Percentiles rank a stretch among this genome's conserved stretches.
phyloP scores from a whole-genome alignment of 73 alveolate species.

The Paramecium sonneborni region DNA sequence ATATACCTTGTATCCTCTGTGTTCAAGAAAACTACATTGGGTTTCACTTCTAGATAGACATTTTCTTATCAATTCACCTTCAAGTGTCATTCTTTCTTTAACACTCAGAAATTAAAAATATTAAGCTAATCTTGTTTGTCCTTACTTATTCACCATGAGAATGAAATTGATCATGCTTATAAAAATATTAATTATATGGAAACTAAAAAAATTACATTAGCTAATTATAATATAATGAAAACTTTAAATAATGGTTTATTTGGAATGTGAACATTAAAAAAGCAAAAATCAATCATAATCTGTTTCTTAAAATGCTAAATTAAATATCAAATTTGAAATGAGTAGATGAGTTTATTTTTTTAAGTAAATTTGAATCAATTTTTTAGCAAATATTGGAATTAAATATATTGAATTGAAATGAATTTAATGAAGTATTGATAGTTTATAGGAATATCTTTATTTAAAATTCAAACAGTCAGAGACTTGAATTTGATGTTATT shows the following conservation, averaged over 20 bases:
- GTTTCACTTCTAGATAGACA: conserved; percentile 93
- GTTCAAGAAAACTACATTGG: conserved; percentile 96
- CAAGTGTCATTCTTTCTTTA: conserved; percentile 93
- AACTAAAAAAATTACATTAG: conserved; percentile 47
- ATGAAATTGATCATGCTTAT: conserved; percentile 93
- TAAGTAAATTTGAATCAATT: too few species aligned
- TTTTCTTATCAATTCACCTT: conserved; percentile 96
- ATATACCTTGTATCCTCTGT: conserved; percentile 91
- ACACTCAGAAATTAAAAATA: conserved; percentile 93
- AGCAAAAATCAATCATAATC: not conserved
- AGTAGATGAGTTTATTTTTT: too few species aligned
- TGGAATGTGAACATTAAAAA: not conserved
- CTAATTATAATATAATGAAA: conserved; percentile 58
- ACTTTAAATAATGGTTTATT: conserved; percentile 60
- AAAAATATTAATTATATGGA: conserved; percentile 50
- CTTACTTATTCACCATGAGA: conserved; percentile 98
- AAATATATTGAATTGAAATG: conserved; percentile 65
- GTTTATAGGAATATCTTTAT: too few species aligned
- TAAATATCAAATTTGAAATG: too few species aligned
- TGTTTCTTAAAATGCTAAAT: conserved; percentile 88
- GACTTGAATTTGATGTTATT: too few species aligned
- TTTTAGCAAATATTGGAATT: not conserved
- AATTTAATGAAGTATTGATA: too few species aligned
- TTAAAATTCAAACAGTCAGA: too few species aligned
- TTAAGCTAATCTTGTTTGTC: conserved; percentile 91